These are phyloP conservation scores for Lycium ferocissimum DNA, from an alignment of 257 asterid genomes.

Conservation along the genomic window DNA sequence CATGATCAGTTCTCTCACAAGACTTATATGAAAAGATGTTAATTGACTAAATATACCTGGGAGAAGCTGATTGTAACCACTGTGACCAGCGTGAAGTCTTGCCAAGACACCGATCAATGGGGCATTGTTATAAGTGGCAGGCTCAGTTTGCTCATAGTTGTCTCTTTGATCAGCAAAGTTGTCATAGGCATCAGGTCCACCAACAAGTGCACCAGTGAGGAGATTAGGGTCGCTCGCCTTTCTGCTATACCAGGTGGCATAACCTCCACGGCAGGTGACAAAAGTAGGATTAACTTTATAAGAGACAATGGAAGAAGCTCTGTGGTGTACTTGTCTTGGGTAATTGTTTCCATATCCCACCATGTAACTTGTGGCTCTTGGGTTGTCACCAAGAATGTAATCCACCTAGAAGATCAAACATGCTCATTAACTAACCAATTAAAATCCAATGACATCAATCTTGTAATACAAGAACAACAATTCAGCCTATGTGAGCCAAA, in stretches of 20 bases:
- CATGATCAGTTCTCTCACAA: not conserved
- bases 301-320: constrained; percentile 93
- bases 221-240: constrained; percentile 84
- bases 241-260: constrained; percentile 90
- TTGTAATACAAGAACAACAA: not conserved
- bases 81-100: constrained; percentile 74
- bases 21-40: not conserved
- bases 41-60: constrained; percentile 56
- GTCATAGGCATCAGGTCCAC: constrained; percentile 99
- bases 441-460: not conserved
- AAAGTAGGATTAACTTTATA: constrained; percentile 67
- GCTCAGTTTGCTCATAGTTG: constrained; percentile 96
- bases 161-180: constrained; percentile 95
- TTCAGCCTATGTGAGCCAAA: too few species aligned
- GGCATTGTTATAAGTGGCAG: constrained; percentile 97
- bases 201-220: constrained; percentile 91
- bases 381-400: constrained; percentile 96
- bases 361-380: constrained; percentile 98
- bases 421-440: not conserved
- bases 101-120: constrained; percentile 88
- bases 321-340: constrained; percentile 93
- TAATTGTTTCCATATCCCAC: constrained; percentile 93
- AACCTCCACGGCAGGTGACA: constrained; percentile 93
- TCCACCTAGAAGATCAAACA: constrained; percentile 62
- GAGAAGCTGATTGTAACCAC: constrained; percentile 84